Conservation (phyloP, 257 asterid species). For the Nicotiana undulata region DNA sequence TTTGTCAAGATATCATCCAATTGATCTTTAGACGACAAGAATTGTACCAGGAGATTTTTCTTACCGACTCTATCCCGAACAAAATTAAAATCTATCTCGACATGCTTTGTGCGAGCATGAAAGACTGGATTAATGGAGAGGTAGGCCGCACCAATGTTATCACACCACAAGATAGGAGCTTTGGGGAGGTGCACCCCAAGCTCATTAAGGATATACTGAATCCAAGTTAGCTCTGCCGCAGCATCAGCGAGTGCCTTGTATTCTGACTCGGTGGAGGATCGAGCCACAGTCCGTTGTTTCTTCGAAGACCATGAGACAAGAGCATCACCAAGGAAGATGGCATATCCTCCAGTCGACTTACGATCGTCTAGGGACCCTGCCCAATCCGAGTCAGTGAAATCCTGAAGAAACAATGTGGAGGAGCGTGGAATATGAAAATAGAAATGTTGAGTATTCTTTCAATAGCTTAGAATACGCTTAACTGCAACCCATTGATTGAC, state of each 20-base stretch:
- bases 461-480: not conserved
- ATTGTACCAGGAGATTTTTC: too few relatives aligned
- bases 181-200: not conserved
- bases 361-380: not conserved
- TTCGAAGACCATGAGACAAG: not conserved
- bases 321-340: not conserved
- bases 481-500: not conserved
- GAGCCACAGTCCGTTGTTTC: not conserved
- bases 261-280: not conserved
- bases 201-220: not conserved
- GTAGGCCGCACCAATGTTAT: not conserved
- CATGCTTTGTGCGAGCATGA: too few relatives aligned
- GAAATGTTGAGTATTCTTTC: not conserved
- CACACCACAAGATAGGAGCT: not conserved
- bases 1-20: too few relatives aligned
- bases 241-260: not conserved
- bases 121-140: too few relatives aligned
- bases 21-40: too few relatives aligned
- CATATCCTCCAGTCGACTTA: not conserved
- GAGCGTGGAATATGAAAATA: not conserved
- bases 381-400: not conserved
- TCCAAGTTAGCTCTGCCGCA: not conserved
- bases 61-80: too few relatives aligned
- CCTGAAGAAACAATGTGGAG: not conserved
- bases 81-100: too few relatives aligned